These are phyloP conservation scores for Suhomyces bribrorum DNA, from an alignment of 1,139 yeast species.

Conservation along the genomic window DNA sequence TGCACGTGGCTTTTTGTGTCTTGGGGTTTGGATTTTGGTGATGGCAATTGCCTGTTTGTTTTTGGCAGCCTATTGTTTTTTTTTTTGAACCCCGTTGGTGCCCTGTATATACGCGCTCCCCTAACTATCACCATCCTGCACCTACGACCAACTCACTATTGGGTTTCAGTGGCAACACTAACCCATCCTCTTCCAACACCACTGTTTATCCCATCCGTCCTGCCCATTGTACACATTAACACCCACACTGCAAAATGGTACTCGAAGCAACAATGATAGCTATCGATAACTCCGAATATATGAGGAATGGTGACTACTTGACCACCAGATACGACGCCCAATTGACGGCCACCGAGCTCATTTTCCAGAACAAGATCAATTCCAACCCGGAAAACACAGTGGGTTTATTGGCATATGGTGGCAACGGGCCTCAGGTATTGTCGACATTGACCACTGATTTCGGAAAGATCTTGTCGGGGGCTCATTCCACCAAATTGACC, in stretches of 20 bases:
- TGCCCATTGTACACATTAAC: no score
- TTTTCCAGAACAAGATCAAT: slow-evolving; percentile 83
- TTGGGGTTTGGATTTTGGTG: slow-evolving; percentile 9
- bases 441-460: slow-evolving; percentile 87
- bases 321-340: slow-evolving; percentile 93
- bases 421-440: slow-evolving; percentile 79
- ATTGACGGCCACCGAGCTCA: slow-evolving; percentile 84
- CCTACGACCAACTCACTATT: no score
- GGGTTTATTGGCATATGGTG: slow-evolving; percentile 87
- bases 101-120: no score
- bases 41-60: background rate
- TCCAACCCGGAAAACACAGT: slow-evolving; percentile 94
- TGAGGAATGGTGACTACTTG: slow-evolving; percentile 93
- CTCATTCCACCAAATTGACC: slow-evolving; percentile 75
- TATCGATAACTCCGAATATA: slow-evolving; percentile 92
- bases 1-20: background rate
- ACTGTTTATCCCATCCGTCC: background rate
- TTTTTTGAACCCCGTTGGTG: no score
- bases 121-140: slow-evolving; percentile 10
- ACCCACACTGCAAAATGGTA: slow-evolving; percentile 54
- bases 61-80: no score
- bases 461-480: slow-evolving; percentile 85
- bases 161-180: slow-evolving; percentile 16
- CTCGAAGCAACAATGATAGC: slow-evolving; percentile 96
- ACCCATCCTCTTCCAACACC: no score